Conservation (phyloP, 495 filamentous ascomycete species). For the Cercophora samala region DNA sequence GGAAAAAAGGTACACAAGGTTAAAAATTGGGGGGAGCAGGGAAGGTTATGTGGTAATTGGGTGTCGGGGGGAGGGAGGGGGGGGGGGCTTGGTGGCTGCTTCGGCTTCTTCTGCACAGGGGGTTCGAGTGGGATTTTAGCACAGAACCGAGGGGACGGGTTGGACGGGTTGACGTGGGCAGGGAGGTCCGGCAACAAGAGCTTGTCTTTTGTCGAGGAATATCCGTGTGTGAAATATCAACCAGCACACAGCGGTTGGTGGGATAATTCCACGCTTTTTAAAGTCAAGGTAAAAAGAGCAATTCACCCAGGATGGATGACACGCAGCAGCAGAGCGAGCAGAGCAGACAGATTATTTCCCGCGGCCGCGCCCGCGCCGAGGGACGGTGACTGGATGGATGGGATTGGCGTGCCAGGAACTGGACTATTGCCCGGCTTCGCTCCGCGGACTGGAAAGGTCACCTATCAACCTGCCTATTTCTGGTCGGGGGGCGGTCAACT, state of each 20-base stretch:
- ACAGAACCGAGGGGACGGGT: conserved; percentile 31
- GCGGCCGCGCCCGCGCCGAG: too few relatives aligned
- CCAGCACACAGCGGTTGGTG: conserved; percentile 13
- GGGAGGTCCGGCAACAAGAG: conserved; percentile 19
- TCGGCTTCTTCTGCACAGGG: conserved; percentile 19
- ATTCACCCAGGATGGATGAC: conserved; percentile 18
- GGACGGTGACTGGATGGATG: conserved; percentile 13
- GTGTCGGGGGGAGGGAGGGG: not conserved
- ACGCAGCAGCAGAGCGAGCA: not conserved
- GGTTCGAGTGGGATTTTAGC: conserved; percentile 25
- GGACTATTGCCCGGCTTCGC: not conserved
- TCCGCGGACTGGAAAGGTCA: conserved; percentile 4
- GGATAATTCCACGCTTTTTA: conserved; percentile 27
- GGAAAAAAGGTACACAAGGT: conserved; percentile 28
- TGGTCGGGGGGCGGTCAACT: conserved; percentile 7
- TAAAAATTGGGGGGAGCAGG: conserved; percentile 25
- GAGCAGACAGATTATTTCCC: not conserved
- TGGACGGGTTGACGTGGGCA: conserved; percentile 21
- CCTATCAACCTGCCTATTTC: not conserved
- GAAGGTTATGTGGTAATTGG: conserved; percentile 29
- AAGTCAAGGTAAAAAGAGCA: too few relatives aligned
- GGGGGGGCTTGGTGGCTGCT: conserved; percentile 32
- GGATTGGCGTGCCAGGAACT: conserved; percentile 13
- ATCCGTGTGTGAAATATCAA: too few relatives aligned
- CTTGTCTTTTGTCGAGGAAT: too few relatives aligned